Evolutionary conservation across 2,329 filamentous ascomycete species (phyloP).

Genomic region (Stagonosporopsis cucurbitacearum): DNA sequence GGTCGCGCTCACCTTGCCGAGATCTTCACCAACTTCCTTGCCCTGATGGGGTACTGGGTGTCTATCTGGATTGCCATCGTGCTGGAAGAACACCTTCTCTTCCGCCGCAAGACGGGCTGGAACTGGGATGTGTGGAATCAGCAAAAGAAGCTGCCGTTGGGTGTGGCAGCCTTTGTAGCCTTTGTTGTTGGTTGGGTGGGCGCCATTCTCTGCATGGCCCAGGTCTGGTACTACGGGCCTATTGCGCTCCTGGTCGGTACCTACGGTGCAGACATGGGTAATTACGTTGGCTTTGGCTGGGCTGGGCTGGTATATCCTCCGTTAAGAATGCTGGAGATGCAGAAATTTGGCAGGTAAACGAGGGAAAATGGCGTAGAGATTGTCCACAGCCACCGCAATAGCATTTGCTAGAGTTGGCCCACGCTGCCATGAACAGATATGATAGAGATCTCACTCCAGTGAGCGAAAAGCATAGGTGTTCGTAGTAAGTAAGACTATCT

Average conservation of each 20-base stretch:
- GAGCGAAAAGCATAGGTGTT: background rate
- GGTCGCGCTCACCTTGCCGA: constrained; percentile 66
- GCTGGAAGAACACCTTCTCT: constrained; percentile 68
- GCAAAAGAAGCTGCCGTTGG: constrained; percentile 64
- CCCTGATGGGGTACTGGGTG: constrained; percentile 75
- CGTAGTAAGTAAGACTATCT: background rate
- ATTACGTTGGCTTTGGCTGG: constrained; percentile 67
- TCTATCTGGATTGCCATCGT: constrained; percentile 69
- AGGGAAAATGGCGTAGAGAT: background rate
- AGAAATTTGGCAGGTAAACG: constrained; percentile 55
- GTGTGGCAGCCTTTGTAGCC: constrained; percentile 65
- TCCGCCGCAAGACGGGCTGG: constrained; percentile 60
- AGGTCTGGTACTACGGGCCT: constrained; percentile 73
- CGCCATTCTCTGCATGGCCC: constrained; percentile 70
- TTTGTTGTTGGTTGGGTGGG: constrained; percentile 71
- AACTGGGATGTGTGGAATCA: constrained; percentile 69
- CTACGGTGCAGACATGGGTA: constrained; percentile 66
- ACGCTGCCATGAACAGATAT: background rate
- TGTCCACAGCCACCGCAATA: background rate
- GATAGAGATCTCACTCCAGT: background rate
- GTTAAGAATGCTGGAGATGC: constrained; percentile 60
- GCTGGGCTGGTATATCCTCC: constrained; percentile 64
- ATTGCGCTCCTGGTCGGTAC: constrained; percentile 64
- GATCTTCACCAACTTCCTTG: constrained; percentile 73
- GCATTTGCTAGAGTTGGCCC: background rate